These are phyloP conservation scores for Sinapis alba DNA, from an alignment of 441 rosid genomes.

Conservation along the genomic window DNA sequence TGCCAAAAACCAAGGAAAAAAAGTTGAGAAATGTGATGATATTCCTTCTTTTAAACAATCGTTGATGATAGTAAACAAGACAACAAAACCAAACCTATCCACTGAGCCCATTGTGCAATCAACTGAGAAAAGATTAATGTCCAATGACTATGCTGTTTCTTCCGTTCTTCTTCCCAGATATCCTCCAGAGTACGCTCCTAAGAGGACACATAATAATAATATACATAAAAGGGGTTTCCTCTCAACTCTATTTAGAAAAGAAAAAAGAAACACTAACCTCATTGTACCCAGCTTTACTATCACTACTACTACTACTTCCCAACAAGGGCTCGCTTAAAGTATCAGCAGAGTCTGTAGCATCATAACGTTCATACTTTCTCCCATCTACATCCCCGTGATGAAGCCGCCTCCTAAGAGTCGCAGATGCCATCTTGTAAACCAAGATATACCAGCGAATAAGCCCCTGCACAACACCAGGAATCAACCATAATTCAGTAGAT, in stretches of 20 bases:
- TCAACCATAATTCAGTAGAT: slow-evolving; percentile 13
- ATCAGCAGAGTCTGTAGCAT: slow-evolving; percentile 55
- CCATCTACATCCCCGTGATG: slow-evolving; percentile 82
- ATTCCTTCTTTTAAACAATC: slow-evolving; percentile 1
- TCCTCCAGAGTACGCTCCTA: slow-evolving; percentile 57
- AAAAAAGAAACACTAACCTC: slow-evolving; percentile 45
- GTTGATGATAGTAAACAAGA: slow-evolving; percentile 5
- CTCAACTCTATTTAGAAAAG: background rate
- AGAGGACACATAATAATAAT: slow-evolving; percentile 18
- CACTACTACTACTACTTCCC: slow-evolving; percentile 39
- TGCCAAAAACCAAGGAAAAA: slow-evolving; percentile 47
- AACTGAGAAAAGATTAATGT: slow-evolving; percentile 63
- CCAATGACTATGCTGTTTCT: slow-evolving; percentile 76
- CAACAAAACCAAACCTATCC: slow-evolving; percentile 61
- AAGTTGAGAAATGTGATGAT: slow-evolving; percentile 27
- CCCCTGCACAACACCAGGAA: slow-evolving; percentile 13
- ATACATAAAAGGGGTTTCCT: background rate
- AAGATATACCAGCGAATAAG: slow-evolving; percentile 22
- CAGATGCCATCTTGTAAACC: slow-evolving; percentile 55
- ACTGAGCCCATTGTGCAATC: slow-evolving; percentile 91
- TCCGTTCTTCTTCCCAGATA: slow-evolving; percentile 68
- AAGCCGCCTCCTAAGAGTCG: slow-evolving; percentile 70
- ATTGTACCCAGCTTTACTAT: slow-evolving; percentile 41
- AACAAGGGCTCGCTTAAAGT: slow-evolving; percentile 74
- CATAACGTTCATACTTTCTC: slow-evolving; percentile 54